A percentile compares a stretch with the other conserved stretches of the same genome.
Evolutionary conservation across 2,329 filamentous ascomycete species (phyloP).

Genomic region (Hymenotorrendiella dingleyae): DNA sequence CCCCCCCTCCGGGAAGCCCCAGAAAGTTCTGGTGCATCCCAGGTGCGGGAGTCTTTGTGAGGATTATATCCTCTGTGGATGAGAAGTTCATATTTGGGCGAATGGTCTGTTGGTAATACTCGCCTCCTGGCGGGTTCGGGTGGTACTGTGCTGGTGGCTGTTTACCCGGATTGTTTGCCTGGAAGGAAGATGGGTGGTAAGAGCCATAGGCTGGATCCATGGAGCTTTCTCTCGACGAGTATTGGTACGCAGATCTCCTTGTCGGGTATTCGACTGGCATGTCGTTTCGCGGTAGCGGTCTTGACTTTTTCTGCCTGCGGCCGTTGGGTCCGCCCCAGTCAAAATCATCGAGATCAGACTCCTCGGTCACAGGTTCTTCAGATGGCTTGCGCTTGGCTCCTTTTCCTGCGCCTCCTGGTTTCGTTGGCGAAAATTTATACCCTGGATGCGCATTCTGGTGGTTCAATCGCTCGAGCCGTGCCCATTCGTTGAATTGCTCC

Average conservation of each 20-base stretch:
- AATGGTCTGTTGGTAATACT: constrained; percentile 42
- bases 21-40: constrained; percentile 31
- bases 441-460: constrained; percentile 79
- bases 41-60: constrained; percentile 35
- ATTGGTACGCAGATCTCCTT: constrained; percentile 27
- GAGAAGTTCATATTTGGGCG: constrained; percentile 15
- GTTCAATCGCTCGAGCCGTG: constrained; percentile 74
- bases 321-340: constrained; percentile 34
- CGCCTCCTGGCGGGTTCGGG: constrained; percentile 36
- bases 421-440: constrained; percentile 91
- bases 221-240: constrained; percentile 26
- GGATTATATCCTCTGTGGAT: constrained; percentile 36
- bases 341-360: constrained; percentile 42
- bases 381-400: constrained; percentile 42
- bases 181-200: constrained; percentile 44
- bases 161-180: constrained; percentile 44
- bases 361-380: constrained; percentile 34
- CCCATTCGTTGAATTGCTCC: constrained; percentile 70
- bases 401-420: constrained; percentile 43
- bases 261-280: constrained; percentile 24
- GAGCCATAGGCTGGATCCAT: constrained; percentile 21
- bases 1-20: constrained; percentile 33
- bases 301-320: constrained; percentile 19
- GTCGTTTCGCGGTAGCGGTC: constrained; percentile 11
- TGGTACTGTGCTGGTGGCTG: constrained; percentile 41